Base-by-base conservation (phyloP, 2,329 filamentous ascomycete species). In the Pseudogymnoascus verrucosus region DNA sequence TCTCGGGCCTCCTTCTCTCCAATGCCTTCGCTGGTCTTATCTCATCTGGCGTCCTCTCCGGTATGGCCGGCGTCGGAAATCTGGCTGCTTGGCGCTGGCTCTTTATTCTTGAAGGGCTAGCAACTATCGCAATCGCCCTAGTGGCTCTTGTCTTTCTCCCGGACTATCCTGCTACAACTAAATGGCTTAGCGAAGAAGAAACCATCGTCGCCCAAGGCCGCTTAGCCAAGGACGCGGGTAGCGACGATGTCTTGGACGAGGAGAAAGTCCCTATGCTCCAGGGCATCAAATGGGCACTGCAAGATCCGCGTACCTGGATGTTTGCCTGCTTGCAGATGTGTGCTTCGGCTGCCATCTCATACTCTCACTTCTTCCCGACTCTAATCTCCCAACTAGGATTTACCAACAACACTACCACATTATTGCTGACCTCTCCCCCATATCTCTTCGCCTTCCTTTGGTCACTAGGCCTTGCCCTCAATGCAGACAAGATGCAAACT, bases 21-120 rank as follows among this genome's bases (percentile, higher is more conserved):
- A 72, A 72, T 12, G 82, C 81, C 1, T 83, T 83, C 64, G 79
- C 79, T 0, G 79, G 79, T 3, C 70, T 83, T 3, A 70, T 82
- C 11, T 79, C 80, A 28, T 79, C 78, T 23, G 42, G 42, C 11
- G 11, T 47, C 14, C 42, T 47, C 19, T 47, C 42, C 42, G 42
- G 54, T 10, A 60, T 61, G 31, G 60, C n/a, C n/a, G 60, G 60
- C 5, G 60, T 61, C 19, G 31, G 37, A 16, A 39, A 39, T 16
- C n/a, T 36, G 31, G 21, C 31, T 26, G 54, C 54, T 34, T 60
- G 54, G 54, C 26, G 54, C n/a, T 65, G 64, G 64, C 51, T 65
- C n/a, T 65, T 65, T 26, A 42, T 65, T 14, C 47, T 65, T 12
- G 64, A 65, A 61, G 64, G 64, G 12, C 14, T 63, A 10, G 28